A percentile compares a stretch with the other conserved stretches of the same genome.
Evolutionary conservation across 1,284 basidiomycete genomes (phyloP).

Genomic region (Lignosus rhinocerotis): DNA sequence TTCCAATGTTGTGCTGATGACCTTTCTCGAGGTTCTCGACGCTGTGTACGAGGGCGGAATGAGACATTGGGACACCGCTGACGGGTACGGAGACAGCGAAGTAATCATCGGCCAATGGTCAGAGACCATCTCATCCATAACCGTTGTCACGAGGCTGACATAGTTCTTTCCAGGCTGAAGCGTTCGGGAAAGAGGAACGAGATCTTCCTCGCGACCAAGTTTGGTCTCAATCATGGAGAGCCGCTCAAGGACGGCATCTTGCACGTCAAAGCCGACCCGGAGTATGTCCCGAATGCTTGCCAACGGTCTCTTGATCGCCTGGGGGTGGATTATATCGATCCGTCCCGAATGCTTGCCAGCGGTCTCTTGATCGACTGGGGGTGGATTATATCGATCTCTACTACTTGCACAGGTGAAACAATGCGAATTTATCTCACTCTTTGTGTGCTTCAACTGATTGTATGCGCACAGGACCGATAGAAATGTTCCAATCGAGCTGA

Average conservation of each 20-base stretch:
- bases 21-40: constrained; percentile 23
- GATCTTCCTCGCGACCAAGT: constrained; percentile 50
- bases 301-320: constrained; percentile 39
- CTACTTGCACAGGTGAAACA: constrained; percentile 35
- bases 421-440: background rate
- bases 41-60: constrained; percentile 26
- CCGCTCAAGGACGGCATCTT: constrained; percentile 8
- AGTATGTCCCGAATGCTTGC: constrained; percentile 28
- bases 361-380: constrained; percentile 37
- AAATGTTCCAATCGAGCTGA: constrained; percentile 32
- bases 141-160: no score
- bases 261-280: constrained; percentile 30
- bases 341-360: constrained; percentile 30
- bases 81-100: constrained; percentile 26
- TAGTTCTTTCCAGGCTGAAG: constrained; percentile 33
- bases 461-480: constrained; percentile 20
- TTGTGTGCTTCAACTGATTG: background rate
- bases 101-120: constrained; percentile 32
- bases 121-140: background rate
- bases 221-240: constrained; percentile 35
- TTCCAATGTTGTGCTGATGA: background rate
- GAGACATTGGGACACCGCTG: constrained; percentile 31
- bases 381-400: constrained; percentile 36
- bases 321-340: constrained; percentile 37
- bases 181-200: constrained; percentile 39